phyloP scores from a whole-genome alignment of 208 protist species.

The Leishmania gerbilli region DNA sequence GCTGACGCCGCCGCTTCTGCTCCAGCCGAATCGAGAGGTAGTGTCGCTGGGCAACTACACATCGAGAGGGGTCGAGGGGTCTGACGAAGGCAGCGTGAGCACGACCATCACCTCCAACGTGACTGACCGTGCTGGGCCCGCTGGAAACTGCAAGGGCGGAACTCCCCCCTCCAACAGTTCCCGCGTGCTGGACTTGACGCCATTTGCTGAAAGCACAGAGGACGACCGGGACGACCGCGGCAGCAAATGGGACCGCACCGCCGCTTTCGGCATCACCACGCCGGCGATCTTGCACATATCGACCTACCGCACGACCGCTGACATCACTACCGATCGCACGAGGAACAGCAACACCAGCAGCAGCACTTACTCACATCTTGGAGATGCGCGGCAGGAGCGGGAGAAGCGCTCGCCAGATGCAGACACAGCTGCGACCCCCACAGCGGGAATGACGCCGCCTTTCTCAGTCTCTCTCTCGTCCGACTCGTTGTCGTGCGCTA shows the following conservation, averaged over 20 bases:
- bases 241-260: neutral
- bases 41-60: neutral
- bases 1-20: neutral
- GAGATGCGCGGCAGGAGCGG: neutral
- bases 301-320: neutral
- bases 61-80: neutral
- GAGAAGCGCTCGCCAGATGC: neutral
- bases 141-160: neutral
- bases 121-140: neutral
- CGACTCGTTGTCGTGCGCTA: neutral
- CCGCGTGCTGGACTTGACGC: slow-evolving; percentile 2
- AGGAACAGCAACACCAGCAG: neutral
- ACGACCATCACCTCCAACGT: neutral
- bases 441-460: neutral
- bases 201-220: slow-evolving; percentile 1
- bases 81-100: neutral
- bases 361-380: no score
- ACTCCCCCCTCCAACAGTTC: slow-evolving; percentile 15
- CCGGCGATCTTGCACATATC: neutral
- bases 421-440: neutral
- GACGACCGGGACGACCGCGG: slow-evolving; percentile 3
- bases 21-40: neutral
- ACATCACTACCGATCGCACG: neutral
- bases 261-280: neutral
- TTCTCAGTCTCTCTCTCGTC: neutral